These are phyloP conservation scores for Claviceps paspali DNA, from an alignment of 2,329 filamentous ascomycete genomes.

Conservation along the genomic window DNA sequence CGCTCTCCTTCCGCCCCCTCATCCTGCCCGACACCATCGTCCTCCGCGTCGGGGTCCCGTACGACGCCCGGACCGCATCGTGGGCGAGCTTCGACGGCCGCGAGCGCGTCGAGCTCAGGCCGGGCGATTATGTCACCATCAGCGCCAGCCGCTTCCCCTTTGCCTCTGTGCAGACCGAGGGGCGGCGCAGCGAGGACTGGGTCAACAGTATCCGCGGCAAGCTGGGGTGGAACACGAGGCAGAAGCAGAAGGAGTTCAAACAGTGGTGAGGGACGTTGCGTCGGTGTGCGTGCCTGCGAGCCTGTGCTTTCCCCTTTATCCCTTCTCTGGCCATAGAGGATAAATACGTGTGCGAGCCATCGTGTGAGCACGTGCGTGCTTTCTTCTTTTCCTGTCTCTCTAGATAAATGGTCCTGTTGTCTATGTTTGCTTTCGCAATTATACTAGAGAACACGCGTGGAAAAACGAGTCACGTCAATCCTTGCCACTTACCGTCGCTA, in stretches of 20 bases:
- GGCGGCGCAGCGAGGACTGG: conserved; percentile 61
- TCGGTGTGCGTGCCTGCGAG: neutral
- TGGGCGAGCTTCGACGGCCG: conserved; percentile 98
- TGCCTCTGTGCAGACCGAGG: conserved; percentile 57
- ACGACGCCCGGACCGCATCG: conserved; percentile 71
- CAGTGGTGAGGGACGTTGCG: conserved; percentile 20
- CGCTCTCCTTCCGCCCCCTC: conserved; percentile 88
- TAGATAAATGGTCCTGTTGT: no score
- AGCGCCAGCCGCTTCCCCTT: conserved; percentile 70
- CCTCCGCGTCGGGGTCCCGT: conserved; percentile 82
- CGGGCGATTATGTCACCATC: conserved; percentile 74
- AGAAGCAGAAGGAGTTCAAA: conserved; percentile 54
- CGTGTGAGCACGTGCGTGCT: no score
- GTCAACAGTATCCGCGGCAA: conserved; percentile 68
- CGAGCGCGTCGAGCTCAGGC: conserved; percentile 64
- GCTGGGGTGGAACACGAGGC: conserved; percentile 66
- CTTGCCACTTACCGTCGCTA: no score
- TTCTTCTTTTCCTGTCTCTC: neutral
- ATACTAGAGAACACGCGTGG: no score
- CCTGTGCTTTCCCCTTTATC: neutral
- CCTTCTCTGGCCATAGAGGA: no score
- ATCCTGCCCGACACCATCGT: conserved; percentile 95
- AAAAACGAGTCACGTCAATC: no score
- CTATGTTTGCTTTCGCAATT: no score
- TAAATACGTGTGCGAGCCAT: no score